These are phyloP conservation scores for Aspergillus steynii DNA, from an alignment of 495 filamentous ascomycete genomes.

Conservation along the genomic window DNA sequence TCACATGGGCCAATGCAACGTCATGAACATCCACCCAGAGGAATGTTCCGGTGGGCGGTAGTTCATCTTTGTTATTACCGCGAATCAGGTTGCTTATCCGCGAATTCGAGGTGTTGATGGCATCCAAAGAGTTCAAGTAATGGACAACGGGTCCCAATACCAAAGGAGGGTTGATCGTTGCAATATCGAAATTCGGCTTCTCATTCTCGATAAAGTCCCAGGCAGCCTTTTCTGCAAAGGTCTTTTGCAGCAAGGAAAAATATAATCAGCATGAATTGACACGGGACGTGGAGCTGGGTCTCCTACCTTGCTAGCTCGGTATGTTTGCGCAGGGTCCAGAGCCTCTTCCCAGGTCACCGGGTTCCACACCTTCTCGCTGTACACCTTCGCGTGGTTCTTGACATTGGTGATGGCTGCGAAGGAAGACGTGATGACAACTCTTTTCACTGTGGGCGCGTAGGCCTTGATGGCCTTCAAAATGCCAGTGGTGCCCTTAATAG, in stretches of 20 bases:
- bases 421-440: constrained; percentile 82
- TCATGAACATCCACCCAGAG: constrained; percentile 72
- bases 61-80: constrained; percentile 64
- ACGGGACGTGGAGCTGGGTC: neutral
- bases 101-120: constrained; percentile 69
- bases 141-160: constrained; percentile 70
- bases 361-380: constrained; percentile 80
- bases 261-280: constrained; percentile 7
- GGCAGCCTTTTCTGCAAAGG: constrained; percentile 67
- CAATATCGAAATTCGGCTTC: constrained; percentile 74
- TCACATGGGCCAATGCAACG: constrained; percentile 69
- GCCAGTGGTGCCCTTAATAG: constrained; percentile 79
- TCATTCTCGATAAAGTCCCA: constrained; percentile 81
- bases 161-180: constrained; percentile 71
- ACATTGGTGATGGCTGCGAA: constrained; percentile 73
- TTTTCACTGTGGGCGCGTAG: constrained; percentile 73
- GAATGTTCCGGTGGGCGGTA: constrained; percentile 56
- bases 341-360: constrained; percentile 74
- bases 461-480: constrained; percentile 76
- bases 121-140: constrained; percentile 64
- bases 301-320: constrained; percentile 65
- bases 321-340: constrained; percentile 57
- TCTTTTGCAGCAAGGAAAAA: constrained; percentile 23
- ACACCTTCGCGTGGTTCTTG: constrained; percentile 52
- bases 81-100: constrained; percentile 54